Percentiles rank a stretch among this genome's conserved stretches.
Evolutionary conservation across 192 early-diverging fungal genomes (phyloP).

Genomic region (Geosiphon pyriformis): DNA sequence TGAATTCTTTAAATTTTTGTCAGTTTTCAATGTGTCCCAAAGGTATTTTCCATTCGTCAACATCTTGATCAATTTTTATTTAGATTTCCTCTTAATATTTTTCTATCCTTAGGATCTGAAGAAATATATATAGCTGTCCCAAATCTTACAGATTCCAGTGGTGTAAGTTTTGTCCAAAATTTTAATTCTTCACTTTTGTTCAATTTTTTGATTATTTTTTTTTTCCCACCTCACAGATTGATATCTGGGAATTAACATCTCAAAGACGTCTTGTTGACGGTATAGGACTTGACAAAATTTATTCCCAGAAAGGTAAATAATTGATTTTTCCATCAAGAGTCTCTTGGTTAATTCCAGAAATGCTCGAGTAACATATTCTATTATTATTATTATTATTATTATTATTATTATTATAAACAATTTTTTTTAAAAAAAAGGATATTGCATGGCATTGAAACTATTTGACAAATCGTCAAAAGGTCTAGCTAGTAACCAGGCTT

Average conservation of each 20-base stretch:
- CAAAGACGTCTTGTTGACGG: slow-evolving; percentile 1
- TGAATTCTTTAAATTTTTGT: slow-evolving; percentile 40
- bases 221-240: slow-evolving; percentile 8
- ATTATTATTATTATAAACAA: not conserved
- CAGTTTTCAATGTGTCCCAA: slow-evolving; percentile 27
- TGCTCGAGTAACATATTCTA: not conserved
- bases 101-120: not conserved
- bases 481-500: not conserved
- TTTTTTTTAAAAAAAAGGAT: slow-evolving; percentile 1
- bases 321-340: no score
- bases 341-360: no score
- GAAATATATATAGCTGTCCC: not conserved
- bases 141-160: not conserved
- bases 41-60: no score
- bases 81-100: no score
- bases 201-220: slow-evolving; percentile 1
- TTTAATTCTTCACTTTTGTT: not conserved
- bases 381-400: not conserved
- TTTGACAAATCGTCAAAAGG: not conserved
- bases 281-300: slow-evolving; percentile 5
- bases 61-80: no score
- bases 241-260: slow-evolving; percentile 6
- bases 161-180: not conserved
- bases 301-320: no score
- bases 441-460: slow-evolving; percentile 19